Base-by-base conservation (phyloP, 371 early-diverging fungal species). In the Mortierella sp. region DNA sequence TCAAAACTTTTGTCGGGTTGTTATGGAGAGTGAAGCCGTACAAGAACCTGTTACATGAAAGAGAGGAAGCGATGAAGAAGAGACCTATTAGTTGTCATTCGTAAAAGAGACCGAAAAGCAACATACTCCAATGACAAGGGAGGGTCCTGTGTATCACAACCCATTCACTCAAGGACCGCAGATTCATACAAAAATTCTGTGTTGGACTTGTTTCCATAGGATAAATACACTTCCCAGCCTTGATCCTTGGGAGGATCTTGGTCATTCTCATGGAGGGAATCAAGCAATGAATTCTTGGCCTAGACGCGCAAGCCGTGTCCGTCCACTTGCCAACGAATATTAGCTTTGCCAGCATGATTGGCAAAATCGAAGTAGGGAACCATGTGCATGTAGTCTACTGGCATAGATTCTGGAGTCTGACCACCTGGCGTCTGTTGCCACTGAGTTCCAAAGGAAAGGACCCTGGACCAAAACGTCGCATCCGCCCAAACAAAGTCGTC, bases 121-220 rank as follows among this genome's bases (percentile, higher is more conserved):
- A 4, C 34, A 7, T 7, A 34, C 34, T 7, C 7, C 34, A 7
- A 7, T 34, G 34, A 39, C n/a, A 18, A 18, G 45, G n/a, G n/a
- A n/a, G n/a, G n/a, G n/a, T n/a, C n/a, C n/a, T 21, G 24, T 9
- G 12, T 6, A 19, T 16, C n/a, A 24, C 19, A 6, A 51, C 6
- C 23, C 5, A 46, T 16, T 24, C 16, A 34, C 18, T 30, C 16
- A 9, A 16, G 27, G 31, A 38, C 23, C 45, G 23, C 18, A 49
- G 14, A 6, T 19, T 28, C 72, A 2, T 64, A 91, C 19, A 91
- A 66, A 0, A 91, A 67, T 55, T 91, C 90, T 53, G 79, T 78
- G 63, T 90, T 91, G 14, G 90, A 78, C 54, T 90, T 90, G 9
- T 78, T 82, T 8, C 87, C 90, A 63, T 89, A 89, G 0, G 85